Base-by-base conservation (phyloP, 2,329 filamentous ascomycete genomes). In the Penicillium rolfsii region DNA sequence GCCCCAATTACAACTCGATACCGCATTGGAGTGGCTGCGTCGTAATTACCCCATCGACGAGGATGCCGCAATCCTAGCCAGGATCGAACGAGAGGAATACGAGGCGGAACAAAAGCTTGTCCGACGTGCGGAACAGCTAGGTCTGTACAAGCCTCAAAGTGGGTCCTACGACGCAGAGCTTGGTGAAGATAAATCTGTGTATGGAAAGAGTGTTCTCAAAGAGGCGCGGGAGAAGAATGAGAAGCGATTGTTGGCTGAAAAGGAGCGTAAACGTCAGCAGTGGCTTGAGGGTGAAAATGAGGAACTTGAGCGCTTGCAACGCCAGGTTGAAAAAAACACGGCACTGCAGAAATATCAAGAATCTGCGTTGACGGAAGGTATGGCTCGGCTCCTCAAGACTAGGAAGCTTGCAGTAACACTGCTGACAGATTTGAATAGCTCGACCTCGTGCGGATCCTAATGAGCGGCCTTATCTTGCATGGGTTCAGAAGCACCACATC, bases 241-340 rank as follows among this genome's bases (percentile, higher is more conserved):
- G 57, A 74, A 73, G 38, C 68, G 71, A n/a, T 62, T 76, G 6
- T 62, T 77, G 55, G 70, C 74, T 9, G 75, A 82, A 59, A 80
- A 85, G 71, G 77, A 81, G 63, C 67, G 71, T 45, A 79, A 83
- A 66, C 82, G 82, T 43, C 79, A 78, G 49, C 74, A 79, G 57
- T 86, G 84, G 83, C 77, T 85, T 30, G 72, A 77, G 9, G 80
- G 80, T n/a, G 84, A 85, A 64, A 77, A 80, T 33, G 71, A 74
- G 61, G 73, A 79, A 40, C 68, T 67, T 12, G 76, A 77, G 59
- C 71, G 67, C 48, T 24, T 76, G 41, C 66, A 69, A 60, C 71
- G 64, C 19, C 70, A 73, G 54, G 56, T 75, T 19, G 69, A 73
- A 55, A 71, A 68, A 55, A 77, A 74, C 58, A 79, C 71, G 36